Conservation (phyloP, 2,329 filamentous ascomycete species). For the Phialemonium atrogriseum region DNA sequence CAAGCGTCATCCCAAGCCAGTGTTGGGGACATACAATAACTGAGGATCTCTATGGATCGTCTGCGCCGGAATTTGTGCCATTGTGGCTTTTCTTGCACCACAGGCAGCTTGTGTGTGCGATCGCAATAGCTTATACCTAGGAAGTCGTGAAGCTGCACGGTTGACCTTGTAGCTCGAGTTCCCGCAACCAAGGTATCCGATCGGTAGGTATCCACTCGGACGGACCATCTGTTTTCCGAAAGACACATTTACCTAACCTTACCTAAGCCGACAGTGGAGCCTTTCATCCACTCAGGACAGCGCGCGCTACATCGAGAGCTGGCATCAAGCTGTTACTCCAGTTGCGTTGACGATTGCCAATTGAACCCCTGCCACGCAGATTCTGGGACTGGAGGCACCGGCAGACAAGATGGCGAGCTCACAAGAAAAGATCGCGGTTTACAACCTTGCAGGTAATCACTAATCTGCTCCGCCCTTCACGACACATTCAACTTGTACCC, state of each 20-base stretch:
- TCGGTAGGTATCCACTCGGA: no score
- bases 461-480: conserved; percentile 5
- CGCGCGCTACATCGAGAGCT: no score
- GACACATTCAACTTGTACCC: no score
- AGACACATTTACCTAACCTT: no score
- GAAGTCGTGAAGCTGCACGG: no score
- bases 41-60: conserved; percentile 98
- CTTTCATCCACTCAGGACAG: no score
- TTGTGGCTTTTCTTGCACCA: conserved; percentile 28
- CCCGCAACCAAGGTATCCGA: no score
- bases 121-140: no score
- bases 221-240: no score
- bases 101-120: neutral
- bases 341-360: conserved; percentile 1
- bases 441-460: conserved; percentile 54
- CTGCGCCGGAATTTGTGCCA: conserved; percentile 82
- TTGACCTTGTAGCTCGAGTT: no score
- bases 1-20: conserved; percentile 9
- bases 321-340: no score
- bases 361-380: neutral
- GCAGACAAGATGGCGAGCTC: conserved; percentile 28
- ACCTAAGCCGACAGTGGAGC: no score
- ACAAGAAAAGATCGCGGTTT: conserved; percentile 53
- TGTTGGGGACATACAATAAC: conserved; percentile 64
- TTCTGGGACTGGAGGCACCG: conserved; percentile 3